Evolutionary conservation across 352 stramenopile genomes (phyloP).

Genomic region (Pythium sukuiense): DNA sequence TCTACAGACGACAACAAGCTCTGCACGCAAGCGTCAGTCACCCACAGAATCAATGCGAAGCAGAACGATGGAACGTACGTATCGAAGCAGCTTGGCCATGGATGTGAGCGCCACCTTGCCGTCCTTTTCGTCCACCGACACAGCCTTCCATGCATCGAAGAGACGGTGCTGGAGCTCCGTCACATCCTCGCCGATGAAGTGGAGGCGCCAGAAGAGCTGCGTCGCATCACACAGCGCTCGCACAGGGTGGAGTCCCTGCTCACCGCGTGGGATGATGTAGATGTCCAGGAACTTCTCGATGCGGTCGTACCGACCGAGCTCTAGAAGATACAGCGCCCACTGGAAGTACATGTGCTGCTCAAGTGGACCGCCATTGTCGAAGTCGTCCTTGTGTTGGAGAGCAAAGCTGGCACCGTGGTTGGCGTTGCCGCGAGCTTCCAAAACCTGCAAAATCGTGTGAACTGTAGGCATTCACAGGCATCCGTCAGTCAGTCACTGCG

Average conservation of each 20-base stretch:
- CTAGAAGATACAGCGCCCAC: constrained; percentile 79
- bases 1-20: constrained; percentile 59
- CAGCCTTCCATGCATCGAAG: constrained; percentile 46
- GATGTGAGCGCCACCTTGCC: constrained; percentile 41
- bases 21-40: constrained; percentile 23
- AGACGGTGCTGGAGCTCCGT: constrained; percentile 58
- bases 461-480: constrained; percentile 34
- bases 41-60: neutral
- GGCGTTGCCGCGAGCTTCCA: constrained; percentile 77
- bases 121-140: constrained; percentile 32
- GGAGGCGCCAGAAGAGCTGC: constrained; percentile 84
- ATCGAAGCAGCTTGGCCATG: constrained; percentile 50
- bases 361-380: constrained; percentile 73
- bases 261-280: constrained; percentile 55
- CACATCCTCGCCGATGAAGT: constrained; percentile 69
- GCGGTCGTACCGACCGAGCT: constrained; percentile 79
- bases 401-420: constrained; percentile 85
- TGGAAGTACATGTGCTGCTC: constrained; percentile 81
- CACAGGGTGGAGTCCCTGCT: constrained; percentile 51
- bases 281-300: constrained; percentile 81
- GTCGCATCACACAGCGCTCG: constrained; percentile 68
- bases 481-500: neutral
- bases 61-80: constrained; percentile 37
- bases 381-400: constrained; percentile 76
- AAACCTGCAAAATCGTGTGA: constrained; percentile 74